phyloP scores from a whole-genome alignment of 2,329 filamentous ascomycete species.

The Didymellaceae sp. region DNA sequence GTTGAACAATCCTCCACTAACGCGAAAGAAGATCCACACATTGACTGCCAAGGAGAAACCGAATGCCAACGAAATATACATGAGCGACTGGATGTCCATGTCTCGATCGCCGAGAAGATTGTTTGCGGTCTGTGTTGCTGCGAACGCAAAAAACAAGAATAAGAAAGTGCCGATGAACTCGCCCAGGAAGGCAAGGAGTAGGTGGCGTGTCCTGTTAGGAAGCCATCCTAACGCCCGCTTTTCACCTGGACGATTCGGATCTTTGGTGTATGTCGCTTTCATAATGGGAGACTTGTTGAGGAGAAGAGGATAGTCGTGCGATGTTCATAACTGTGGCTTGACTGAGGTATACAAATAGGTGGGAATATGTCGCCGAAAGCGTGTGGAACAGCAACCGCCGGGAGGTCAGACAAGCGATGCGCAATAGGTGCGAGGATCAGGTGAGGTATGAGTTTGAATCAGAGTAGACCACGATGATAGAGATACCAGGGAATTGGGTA shows the following conservation, averaged over 20 bases:
- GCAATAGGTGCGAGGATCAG: slow-evolving; percentile 9
- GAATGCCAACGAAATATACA: slow-evolving; percentile 48
- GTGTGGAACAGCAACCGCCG: slow-evolving; percentile 30
- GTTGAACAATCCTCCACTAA: slow-evolving; percentile 50
- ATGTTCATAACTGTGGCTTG: slow-evolving; percentile 47
- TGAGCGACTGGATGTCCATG: slow-evolving; percentile 35
- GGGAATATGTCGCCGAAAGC: slow-evolving; percentile 26
- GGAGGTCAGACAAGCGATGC: slow-evolving; percentile 22
- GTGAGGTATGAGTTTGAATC: slow-evolving; percentile 13
- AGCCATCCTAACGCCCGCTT: slow-evolving; percentile 52
- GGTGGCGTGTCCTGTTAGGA: slow-evolving; percentile 51
- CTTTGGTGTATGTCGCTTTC: slow-evolving; percentile 42
- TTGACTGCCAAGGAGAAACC: slow-evolving; percentile 49
- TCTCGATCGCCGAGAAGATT: slow-evolving; percentile 33
- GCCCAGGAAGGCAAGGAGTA: slow-evolving; percentile 55
- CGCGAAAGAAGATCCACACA: slow-evolving; percentile 51
- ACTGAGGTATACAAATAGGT: slow-evolving; percentile 16
- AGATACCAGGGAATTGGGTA: slow-evolving; percentile 1
- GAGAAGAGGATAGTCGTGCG: slow-evolving; percentile 28
- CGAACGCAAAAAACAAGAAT: slow-evolving; percentile 51
- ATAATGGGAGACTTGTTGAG: slow-evolving; percentile 50
- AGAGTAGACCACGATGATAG: slow-evolving; percentile 18
- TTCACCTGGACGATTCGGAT: slow-evolving; percentile 44
- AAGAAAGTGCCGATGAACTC: slow-evolving; percentile 50
- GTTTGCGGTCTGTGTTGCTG: slow-evolving; percentile 49